phyloP scores from a whole-genome alignment of 495 filamentous ascomycete genomes.

The Aspergillus indologenus region DNA sequence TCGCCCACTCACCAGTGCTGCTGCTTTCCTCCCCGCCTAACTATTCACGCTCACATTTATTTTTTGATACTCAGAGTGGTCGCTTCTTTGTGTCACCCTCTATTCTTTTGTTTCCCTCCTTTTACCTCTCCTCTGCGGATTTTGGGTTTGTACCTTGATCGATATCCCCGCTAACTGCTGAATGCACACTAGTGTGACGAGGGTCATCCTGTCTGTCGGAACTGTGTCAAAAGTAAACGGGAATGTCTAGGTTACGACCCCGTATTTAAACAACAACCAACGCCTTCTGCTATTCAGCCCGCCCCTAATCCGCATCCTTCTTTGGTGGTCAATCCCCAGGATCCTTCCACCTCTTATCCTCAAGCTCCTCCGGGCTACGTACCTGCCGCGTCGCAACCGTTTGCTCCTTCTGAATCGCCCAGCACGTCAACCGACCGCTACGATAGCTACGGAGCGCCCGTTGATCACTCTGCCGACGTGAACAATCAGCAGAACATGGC shows the following conservation, averaged over 20 bases:
- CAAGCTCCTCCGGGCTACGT: slow-evolving; percentile 56
- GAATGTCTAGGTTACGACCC: slow-evolving; percentile 98
- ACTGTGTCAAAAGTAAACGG: slow-evolving; percentile 97
- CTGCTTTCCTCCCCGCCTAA: slow-evolving; percentile 2
- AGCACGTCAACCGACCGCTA: slow-evolving; percentile 46
- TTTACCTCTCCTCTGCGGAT: slow-evolving; percentile 4
- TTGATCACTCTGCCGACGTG: slow-evolving; percentile 71
- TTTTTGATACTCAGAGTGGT: slow-evolving; percentile 19
- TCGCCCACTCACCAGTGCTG: slow-evolving; percentile 13
- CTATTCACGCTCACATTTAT: slow-evolving; percentile 18
- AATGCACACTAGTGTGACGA: slow-evolving; percentile 80
- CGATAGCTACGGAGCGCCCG: slow-evolving; percentile 54
- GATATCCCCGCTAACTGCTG: slow-evolving; percentile 2
- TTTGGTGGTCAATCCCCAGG: slow-evolving; percentile 46
- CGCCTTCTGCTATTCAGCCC: slow-evolving; percentile 75
- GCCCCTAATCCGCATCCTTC: slow-evolving; percentile 56
- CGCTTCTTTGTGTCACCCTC: slow-evolving; percentile 19
- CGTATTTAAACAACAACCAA: slow-evolving; percentile 86
- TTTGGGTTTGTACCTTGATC: slow-evolving; percentile 10
- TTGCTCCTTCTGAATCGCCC: slow-evolving; percentile 52
- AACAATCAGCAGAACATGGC: slow-evolving; percentile 30
- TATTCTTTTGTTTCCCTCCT: slow-evolving; percentile 16
- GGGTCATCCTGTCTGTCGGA: slow-evolving; percentile 88
- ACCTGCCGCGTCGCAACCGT: slow-evolving; percentile 59
- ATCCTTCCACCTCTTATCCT: slow-evolving; percentile 39